Percentiles rank a stretch among this genome's conserved stretches.
These are phyloP conservation scores for Helminthosporium solani DNA, from an alignment of 2,329 filamentous ascomycete species.

Conservation along the genomic window DNA sequence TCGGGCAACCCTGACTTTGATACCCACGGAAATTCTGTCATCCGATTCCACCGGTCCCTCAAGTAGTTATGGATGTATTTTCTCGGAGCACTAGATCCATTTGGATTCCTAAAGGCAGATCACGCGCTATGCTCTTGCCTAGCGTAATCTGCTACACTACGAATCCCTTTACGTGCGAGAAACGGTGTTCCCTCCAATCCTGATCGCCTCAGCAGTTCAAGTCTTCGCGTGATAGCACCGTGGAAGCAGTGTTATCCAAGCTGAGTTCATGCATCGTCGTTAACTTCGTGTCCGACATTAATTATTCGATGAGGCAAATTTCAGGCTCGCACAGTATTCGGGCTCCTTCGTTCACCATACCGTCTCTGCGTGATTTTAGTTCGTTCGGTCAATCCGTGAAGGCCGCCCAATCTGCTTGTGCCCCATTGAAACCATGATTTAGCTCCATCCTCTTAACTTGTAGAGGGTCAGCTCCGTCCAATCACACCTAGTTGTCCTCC, in stretches of 20 bases:
- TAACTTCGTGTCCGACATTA: constrained; percentile 11
- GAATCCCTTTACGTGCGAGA: constrained; percentile 6
- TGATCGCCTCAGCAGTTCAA: constrained; percentile 7
- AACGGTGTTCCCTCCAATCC: constrained; percentile 8
- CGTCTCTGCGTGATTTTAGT: constrained; percentile 10
- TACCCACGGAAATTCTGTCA: constrained; percentile 10
- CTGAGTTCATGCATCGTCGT: constrained; percentile 5
- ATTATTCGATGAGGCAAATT: constrained; percentile 8
- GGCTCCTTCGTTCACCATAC: constrained; percentile 10
- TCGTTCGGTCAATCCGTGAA: constrained; percentile 10
- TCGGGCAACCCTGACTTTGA: constrained; percentile 10
- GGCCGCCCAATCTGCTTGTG: constrained; percentile 7
- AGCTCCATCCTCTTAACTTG: constrained; percentile 13
- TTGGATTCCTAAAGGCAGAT: constrained; percentile 7
- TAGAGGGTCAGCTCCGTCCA: constrained; percentile 7
- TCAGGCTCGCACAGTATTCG: constrained; percentile 8
- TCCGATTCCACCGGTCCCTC: constrained; percentile 5
- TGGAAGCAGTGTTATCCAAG: constrained; percentile 7
- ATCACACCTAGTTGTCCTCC: constrained; percentile 11
- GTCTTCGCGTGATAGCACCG: constrained; percentile 6
- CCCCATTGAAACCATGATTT: constrained; percentile 11
- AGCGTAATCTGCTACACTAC: constrained; percentile 7
- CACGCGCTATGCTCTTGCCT: constrained; percentile 10
- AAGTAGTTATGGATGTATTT: constrained; percentile 9
- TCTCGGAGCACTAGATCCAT: constrained; percentile 9